phyloP scores from a whole-genome alignment of 2,329 filamentous ascomycete genomes.

The Cladophialophora chaetospira region DNA sequence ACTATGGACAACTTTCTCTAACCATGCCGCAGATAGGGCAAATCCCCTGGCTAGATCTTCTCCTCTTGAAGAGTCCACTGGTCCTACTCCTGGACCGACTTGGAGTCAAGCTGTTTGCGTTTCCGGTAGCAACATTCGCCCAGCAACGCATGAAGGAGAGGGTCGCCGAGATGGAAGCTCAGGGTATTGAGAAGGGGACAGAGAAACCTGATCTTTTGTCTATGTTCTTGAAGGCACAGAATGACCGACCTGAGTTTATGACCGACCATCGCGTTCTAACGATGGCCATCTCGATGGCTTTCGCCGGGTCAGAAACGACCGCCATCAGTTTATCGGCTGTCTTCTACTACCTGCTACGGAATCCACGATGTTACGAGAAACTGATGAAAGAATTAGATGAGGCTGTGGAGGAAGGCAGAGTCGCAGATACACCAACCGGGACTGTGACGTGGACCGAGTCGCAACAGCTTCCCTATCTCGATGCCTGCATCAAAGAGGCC shows the following conservation, averaged over 20 bases:
- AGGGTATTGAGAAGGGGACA: constrained; percentile 24
- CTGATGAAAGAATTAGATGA: constrained; percentile 31
- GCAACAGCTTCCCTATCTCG: constrained; percentile 72
- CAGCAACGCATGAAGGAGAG: constrained; percentile 68
- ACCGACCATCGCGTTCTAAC: constrained; percentile 36
- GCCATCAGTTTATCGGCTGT: constrained; percentile 71
- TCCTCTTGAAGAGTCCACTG: constrained; percentile 33
- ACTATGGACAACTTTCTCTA: not conserved
- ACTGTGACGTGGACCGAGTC: constrained; percentile 54
- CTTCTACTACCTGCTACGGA: constrained; percentile 73
- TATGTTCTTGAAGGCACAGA: constrained; percentile 34
- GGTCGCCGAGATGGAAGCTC: constrained; percentile 51
- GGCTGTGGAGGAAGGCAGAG: constrained; percentile 27
- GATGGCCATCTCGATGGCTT: constrained; percentile 32
- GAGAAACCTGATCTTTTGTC: constrained; percentile 30
- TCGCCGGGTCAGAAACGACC: constrained; percentile 79
- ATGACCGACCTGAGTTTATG: constrained; percentile 36
- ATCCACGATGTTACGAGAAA: constrained; percentile 45
- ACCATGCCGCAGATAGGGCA: constrained; percentile 26
- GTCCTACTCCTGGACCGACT: constrained; percentile 65
- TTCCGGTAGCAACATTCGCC: constrained; percentile 73
- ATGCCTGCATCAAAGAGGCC: constrained; percentile 76
- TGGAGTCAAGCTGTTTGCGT: constrained; percentile 68
- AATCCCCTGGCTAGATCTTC: constrained; percentile 33
- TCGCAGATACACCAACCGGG: constrained; percentile 18